Evolutionary conservation across 1,139 yeast genomes (phyloP).

Genomic region (Diutina siamensis): DNA sequence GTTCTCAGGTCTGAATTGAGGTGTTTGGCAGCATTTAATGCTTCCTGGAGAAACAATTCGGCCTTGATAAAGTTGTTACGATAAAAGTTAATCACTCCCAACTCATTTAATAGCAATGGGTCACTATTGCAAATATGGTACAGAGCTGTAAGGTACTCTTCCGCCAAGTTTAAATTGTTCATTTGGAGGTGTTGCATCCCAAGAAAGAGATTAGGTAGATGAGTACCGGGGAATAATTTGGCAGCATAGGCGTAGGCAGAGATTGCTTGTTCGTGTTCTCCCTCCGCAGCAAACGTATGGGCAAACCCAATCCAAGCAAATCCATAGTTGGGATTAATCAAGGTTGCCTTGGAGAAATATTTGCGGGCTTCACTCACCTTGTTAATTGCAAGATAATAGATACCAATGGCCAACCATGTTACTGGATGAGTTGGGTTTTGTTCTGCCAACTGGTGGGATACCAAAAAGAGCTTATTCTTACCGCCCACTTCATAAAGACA

Average conservation of each 20-base stretch:
- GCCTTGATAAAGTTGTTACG: constrained; percentile 59
- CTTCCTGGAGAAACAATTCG: constrained; percentile 59
- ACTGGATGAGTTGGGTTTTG: constrained; percentile 72
- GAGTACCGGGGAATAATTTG: constrained; percentile 87
- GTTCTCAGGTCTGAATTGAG: constrained; percentile 73
- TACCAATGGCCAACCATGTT: constrained; percentile 90
- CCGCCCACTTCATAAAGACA: constrained; percentile 81
- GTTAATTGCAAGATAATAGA: constrained; percentile 69
- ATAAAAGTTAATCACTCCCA: constrained; percentile 84
- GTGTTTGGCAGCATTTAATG: constrained; percentile 57
- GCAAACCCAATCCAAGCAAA: constrained; percentile 99
- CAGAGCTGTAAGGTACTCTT: constrained; percentile 72
- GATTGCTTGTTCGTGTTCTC: constrained; percentile 97
- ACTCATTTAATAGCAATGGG: constrained; percentile 79
- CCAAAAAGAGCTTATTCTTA: constrained; percentile 64
- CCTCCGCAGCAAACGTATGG: constrained; percentile 94
- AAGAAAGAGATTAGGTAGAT: constrained; percentile 75
- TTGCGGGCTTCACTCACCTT: constrained; percentile 76
- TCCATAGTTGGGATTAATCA: constrained; percentile 81
- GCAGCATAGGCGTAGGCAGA: constrained; percentile 97
- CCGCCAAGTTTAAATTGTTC: constrained; percentile 72
- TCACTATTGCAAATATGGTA: constrained; percentile 72
- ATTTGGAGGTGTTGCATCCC: constrained; percentile 96
- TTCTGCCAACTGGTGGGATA: constrained; percentile 83
- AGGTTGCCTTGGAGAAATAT: constrained; percentile 81